phyloP scores from a whole-genome alignment of 2,329 filamentous ascomycete species.

The Gnomoniopsis sp. region DNA sequence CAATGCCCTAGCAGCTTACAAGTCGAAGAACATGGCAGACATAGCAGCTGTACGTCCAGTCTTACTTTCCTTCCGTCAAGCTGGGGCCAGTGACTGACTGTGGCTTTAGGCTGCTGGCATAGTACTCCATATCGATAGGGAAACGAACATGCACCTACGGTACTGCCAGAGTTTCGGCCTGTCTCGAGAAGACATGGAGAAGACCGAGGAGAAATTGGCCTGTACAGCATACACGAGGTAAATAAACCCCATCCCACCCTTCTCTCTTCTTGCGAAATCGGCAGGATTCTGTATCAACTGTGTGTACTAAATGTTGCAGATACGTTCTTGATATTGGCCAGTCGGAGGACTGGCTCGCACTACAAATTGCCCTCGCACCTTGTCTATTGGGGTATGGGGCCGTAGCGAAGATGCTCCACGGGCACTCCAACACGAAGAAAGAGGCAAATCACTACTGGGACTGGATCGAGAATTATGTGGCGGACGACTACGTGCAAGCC shows the following conservation, averaged over 20 bases:
- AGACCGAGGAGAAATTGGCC: constrained; percentile 58
- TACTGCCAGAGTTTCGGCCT: constrained; percentile 84
- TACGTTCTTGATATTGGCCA: constrained; percentile 88
- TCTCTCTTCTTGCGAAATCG: constrained; percentile 78
- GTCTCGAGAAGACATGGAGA: constrained; percentile 67
- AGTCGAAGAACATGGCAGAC: constrained; percentile 69
- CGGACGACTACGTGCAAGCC: constrained; percentile 72
- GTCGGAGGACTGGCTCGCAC: constrained; percentile 80
- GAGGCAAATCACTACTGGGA: constrained; percentile 76
- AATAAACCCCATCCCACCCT: constrained; percentile 24
- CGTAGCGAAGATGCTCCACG: constrained; percentile 69
- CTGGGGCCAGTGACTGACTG: neutral
- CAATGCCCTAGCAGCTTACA: constrained; percentile 82
- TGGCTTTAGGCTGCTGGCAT: constrained; percentile 44
- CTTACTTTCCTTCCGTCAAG: too few species aligned
- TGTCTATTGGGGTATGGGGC: constrained; percentile 87
- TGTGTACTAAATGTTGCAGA: constrained; percentile 28
- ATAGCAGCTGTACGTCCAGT: constrained; percentile 62
- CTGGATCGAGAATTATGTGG: constrained; percentile 89
- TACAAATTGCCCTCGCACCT: constrained; percentile 81
- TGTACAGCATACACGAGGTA: constrained; percentile 39
- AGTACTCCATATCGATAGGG: constrained; percentile 71
- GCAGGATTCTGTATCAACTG: constrained; percentile 17
- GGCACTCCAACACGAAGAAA: constrained; percentile 56
- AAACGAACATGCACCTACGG: constrained; percentile 76